phyloP scores from a whole-genome alignment of 805 yeast genomes.

The Sporopachydermia lactativora region DNA sequence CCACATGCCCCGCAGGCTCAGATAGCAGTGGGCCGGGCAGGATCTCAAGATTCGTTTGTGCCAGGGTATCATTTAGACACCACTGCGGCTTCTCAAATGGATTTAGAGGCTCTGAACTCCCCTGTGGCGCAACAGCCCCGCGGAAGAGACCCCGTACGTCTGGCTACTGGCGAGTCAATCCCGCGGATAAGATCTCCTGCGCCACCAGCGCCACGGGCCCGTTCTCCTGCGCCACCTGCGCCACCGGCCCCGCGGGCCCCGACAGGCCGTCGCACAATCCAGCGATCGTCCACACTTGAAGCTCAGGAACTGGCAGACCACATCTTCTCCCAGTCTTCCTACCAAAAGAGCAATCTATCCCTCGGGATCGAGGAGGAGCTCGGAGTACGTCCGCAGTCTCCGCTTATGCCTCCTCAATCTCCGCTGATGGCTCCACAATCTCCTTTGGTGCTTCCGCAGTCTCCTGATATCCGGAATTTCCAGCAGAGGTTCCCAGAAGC shows the following conservation, averaged over 20 bases:
- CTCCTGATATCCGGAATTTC: neutral
- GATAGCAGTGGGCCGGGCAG: neutral
- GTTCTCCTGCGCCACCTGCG: neutral
- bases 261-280: neutral
- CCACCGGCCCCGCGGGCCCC: neutral
- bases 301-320: neutral
- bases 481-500: neutral
- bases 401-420: neutral
- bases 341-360: neutral
- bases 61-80: too few species aligned
- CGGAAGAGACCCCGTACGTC: too few species aligned
- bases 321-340: neutral
- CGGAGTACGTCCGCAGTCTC: neutral
- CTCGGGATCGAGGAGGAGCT: neutral
- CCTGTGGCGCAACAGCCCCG: neutral
- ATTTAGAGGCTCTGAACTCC: neutral
- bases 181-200: neutral
- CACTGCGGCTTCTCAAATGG: neutral
- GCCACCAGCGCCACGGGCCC: neutral
- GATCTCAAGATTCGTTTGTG: too few species aligned
- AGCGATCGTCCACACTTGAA: slow-evolving; percentile 1
- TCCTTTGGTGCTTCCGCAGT: neutral
- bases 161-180: neutral
- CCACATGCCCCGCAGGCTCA: neutral
- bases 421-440: too few species aligned